phyloP scores from a whole-genome alignment of 331 rosid genomes.

The Spiraea crenata region DNA sequence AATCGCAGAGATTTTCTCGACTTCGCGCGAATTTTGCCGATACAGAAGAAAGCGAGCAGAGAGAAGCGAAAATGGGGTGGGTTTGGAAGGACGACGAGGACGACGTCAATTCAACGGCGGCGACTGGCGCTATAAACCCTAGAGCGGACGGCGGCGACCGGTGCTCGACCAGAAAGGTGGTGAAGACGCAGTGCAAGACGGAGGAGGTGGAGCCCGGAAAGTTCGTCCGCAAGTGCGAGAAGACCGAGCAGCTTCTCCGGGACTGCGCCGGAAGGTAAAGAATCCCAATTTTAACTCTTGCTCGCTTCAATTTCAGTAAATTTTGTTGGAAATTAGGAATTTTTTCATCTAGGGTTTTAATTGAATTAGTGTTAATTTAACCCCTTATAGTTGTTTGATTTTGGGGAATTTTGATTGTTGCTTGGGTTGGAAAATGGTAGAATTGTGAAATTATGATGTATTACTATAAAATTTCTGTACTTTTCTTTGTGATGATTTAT shows the following conservation, averaged over 20 bases:
- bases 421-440: no score
- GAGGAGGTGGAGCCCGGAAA: constrained; percentile 87
- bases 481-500: background rate
- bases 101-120: constrained; percentile 13
- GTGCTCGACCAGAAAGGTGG: constrained; percentile 56
- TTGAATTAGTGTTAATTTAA: background rate
- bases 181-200: constrained; percentile 69
- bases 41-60: background rate
- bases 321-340: background rate
- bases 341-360: background rate
- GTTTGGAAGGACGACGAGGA: constrained; percentile 57
- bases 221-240: constrained; percentile 77
- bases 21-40: background rate
- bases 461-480: background rate
- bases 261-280: constrained; percentile 66
- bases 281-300: background rate
- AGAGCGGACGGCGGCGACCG: constrained; percentile 30
- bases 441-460: no score
- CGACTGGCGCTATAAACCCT: constrained; percentile 6
- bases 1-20: background rate
- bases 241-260: constrained; percentile 69
- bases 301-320: background rate
- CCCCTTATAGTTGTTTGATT: background rate
- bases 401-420: background rate
- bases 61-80: constrained; percentile 59